These are phyloP conservation scores for Hippophae rhamnoides DNA, from an alignment of 306 rosid species.

Conservation along the genomic window DNA sequence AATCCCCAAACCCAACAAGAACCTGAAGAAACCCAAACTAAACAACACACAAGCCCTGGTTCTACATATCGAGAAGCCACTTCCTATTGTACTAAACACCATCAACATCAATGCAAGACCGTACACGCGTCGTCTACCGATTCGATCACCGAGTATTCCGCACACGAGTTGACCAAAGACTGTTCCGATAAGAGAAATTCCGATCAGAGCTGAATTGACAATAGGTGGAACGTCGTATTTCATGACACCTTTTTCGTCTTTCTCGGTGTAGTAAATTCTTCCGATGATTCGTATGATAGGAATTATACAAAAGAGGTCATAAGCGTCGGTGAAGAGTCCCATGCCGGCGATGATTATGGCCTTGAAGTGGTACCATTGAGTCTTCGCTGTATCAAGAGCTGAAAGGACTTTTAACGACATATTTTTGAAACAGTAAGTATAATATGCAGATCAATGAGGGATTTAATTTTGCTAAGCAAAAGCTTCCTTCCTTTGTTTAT, in stretches of 20 bases:
- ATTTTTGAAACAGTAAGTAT: too few species aligned
- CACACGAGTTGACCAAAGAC: slow-evolving; percentile 49
- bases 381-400: slow-evolving; percentile 58
- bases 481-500: too few species aligned
- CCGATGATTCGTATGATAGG: slow-evolving; percentile 44
- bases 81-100: slow-evolving; percentile 46
- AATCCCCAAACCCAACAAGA: slow-evolving; percentile 59
- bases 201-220: slow-evolving; percentile 27
- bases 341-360: slow-evolving; percentile 80
- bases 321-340: slow-evolving; percentile 82
- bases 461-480: too few species aligned
- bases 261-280: slow-evolving; percentile 30
- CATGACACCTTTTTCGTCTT: neutral
- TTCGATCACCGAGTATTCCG: slow-evolving; percentile 52
- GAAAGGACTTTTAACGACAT: slow-evolving; percentile 56
- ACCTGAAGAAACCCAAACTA: slow-evolving; percentile 58
- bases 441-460: too few species aligned
- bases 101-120: slow-evolving; percentile 48
- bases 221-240: slow-evolving; percentile 4
- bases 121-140: slow-evolving; percentile 56
- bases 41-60: slow-evolving; percentile 35
- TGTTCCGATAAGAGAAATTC: slow-evolving; percentile 42
- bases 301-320: slow-evolving; percentile 59
- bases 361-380: slow-evolving; percentile 70
- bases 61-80: slow-evolving; percentile 58